Evolutionary conservation across 2,329 filamentous ascomycete species (phyloP), one percentile per base, ranked within the genome.

Genomic region (Penicillium concentricum): DNA sequence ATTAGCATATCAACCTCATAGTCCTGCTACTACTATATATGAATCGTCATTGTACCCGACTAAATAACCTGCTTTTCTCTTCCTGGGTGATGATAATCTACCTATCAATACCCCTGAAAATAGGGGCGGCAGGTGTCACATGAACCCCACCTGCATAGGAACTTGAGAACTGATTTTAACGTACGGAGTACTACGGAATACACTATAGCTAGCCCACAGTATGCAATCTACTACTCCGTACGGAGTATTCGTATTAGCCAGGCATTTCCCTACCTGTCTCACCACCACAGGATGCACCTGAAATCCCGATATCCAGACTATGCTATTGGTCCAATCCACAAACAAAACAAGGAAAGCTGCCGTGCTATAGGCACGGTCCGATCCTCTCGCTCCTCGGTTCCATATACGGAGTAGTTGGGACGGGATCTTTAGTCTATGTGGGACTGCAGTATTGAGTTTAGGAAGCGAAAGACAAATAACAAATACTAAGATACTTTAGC

Each of bases 381-480:
- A 46, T 46, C 41, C 47, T 32, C 47, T 51, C 38, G 16, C 20
- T 54, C 39, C 47, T 35, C 48, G 47, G 26, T 46, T 20, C 54
- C 54, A 41, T 52, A 13, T 46, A n/a, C n/a, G n/a, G n/a, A n/a
- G n/a, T n/a, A 16, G 26, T 46, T 38, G 41, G 41, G 39, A 45
- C 47, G 22, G 8, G n/a, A 45, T 56, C 8, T 24, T 22, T 16
- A 20, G 39, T 45, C 34, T 20, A 39, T 43, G 52, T 54, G 32
- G n/a, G 20, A 38, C 39, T 26, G 28, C 26, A 12, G 4, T 13
- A 42, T 42, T 38, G 10, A 22, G 22, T 43, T 51, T 16, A 10
- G 13, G n/a, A 37, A 45, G 26, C 18, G 6, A 28, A 16, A 18
- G 35, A n/a, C 2, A 13, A 28, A 46, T 26, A 48, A n/a, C 2